A percentile compares a stretch with the other conserved stretches of the same genome.
These are phyloP conservation scores for Arthrobotrys pseudoclavata DNA, from an alignment of 2,329 filamentous ascomycete species.

Conservation along the genomic window DNA sequence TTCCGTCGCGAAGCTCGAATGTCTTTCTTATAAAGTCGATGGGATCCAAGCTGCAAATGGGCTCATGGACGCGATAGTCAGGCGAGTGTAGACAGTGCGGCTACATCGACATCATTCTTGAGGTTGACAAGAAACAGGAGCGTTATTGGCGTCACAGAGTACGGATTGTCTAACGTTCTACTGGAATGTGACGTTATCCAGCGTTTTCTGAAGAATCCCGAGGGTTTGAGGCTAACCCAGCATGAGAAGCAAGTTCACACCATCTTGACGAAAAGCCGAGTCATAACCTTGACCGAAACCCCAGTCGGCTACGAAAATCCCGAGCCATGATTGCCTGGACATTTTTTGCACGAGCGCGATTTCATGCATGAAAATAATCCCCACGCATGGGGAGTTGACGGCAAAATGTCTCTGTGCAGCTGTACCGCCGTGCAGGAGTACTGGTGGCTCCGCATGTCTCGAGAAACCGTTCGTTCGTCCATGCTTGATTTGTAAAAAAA, in stretches of 20 bases:
- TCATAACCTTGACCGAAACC: constrained; percentile 29
- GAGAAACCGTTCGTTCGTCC: constrained; percentile 27
- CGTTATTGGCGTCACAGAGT: background rate
- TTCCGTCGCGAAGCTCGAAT: constrained; percentile 50
- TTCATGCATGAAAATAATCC: constrained; percentile 23
- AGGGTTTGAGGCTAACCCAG: background rate
- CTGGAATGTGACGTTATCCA: constrained; percentile 56
- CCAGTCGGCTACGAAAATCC: constrained; percentile 37
- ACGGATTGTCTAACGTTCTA: constrained; percentile 33
- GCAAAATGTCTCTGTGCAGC: constrained; percentile 43
- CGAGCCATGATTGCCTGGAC: constrained; percentile 33
- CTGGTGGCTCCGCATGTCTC: constrained; percentile 36
- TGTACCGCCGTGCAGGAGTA: constrained; percentile 13
- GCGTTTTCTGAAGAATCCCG: constrained; percentile 6
- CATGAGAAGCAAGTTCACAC: constrained; percentile 14
- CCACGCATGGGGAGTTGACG: constrained; percentile 13
- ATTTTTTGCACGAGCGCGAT: constrained; percentile 25
- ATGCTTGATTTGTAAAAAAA: constrained; percentile 37
- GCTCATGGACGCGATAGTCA: background rate
- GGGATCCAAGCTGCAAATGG: constrained; percentile 7
- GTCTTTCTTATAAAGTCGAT: background rate
- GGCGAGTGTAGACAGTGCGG: background rate
- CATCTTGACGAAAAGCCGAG: constrained; percentile 19
- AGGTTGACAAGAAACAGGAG: constrained; percentile 19
- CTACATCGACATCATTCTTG: constrained; percentile 7